Conservation (phyloP, 2,329 filamentous ascomycete genomes). For the Cladorrhinum sp. region DNA sequence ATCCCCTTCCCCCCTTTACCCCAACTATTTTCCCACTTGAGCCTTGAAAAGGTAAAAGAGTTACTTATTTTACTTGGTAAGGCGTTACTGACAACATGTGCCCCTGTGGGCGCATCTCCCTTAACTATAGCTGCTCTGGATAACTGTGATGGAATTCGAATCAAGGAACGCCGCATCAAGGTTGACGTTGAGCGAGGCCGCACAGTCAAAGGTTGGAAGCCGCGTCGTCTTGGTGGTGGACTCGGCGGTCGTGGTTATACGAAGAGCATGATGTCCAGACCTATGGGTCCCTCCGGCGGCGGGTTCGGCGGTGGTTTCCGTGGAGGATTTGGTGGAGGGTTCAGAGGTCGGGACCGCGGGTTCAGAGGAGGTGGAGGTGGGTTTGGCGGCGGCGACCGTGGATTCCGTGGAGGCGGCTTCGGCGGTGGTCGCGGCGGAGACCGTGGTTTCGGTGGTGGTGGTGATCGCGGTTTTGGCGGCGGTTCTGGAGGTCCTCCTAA, state of each 20-base stretch:
- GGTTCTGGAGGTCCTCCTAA: slow-evolving; percentile 52
- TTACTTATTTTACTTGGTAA: slow-evolving; percentile 49
- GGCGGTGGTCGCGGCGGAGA: slow-evolving; percentile 45
- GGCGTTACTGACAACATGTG: slow-evolving; percentile 64
- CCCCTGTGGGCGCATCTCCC: slow-evolving; percentile 53
- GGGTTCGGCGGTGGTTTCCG: slow-evolving; percentile 58
- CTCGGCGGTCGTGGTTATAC: slow-evolving; percentile 92
- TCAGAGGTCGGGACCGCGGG: slow-evolving; percentile 43
- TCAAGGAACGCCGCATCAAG: slow-evolving; percentile 87
- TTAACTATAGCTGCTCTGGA: slow-evolving; percentile 79
- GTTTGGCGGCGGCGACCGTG: slow-evolving; percentile 31
- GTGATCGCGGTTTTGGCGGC: slow-evolving; percentile 43
- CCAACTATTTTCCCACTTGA: slow-evolving; percentile 24
- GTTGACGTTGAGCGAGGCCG: slow-evolving; percentile 96
- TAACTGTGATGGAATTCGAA: slow-evolving; percentile 78
- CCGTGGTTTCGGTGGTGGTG: slow-evolving; percentile 35
- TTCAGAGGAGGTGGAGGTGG: slow-evolving; percentile 47
- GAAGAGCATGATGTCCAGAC: slow-evolving; percentile 70
- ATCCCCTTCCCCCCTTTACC: slow-evolving; percentile 26
- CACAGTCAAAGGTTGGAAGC: slow-evolving; percentile 91
- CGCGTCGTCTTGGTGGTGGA: slow-evolving; percentile 85
- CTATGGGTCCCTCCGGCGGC: slow-evolving; percentile 59
- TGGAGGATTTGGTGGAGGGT: slow-evolving; percentile 54
- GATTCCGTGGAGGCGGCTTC: slow-evolving; percentile 38
- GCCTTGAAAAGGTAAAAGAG: slow-evolving; percentile 32